phyloP scores from a whole-genome alignment of 495 filamentous ascomycete species.

The Entonaema liquescens region DNA sequence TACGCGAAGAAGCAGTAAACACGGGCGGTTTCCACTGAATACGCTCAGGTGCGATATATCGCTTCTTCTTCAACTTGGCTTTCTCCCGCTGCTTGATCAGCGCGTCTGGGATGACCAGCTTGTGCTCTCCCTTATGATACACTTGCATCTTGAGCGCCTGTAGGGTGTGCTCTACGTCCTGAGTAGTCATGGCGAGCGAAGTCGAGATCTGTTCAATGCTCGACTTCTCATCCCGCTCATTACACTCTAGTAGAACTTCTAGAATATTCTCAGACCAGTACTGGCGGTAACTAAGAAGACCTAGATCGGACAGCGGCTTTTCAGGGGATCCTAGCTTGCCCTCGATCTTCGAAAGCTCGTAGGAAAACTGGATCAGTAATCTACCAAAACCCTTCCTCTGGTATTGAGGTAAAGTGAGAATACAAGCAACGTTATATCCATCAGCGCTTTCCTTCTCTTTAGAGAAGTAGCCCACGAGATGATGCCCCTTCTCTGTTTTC shows the following conservation, averaged over 20 bases:
- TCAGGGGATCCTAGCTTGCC: constrained; percentile 93
- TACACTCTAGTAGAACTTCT: constrained; percentile 75
- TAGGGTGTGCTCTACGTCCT: constrained; percentile 91
- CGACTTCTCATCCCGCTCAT: constrained; percentile 68
- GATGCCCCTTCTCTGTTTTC: constrained; percentile 84
- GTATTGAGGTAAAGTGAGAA: constrained; percentile 93
- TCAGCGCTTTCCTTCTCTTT: constrained; percentile 98
- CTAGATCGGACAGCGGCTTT: constrained; percentile 94
- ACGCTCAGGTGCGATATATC: constrained; percentile 76
- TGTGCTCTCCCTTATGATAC: constrained; percentile 93
- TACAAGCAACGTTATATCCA: constrained; percentile 97
- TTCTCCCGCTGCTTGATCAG: constrained; percentile 76
- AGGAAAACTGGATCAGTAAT: constrained; percentile 95
- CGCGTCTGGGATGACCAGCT: constrained; percentile 83
- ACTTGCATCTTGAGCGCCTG: constrained; percentile 93
- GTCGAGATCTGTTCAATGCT: constrained; percentile 83
- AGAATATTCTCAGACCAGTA: constrained; percentile 97
- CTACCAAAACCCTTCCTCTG: constrained; percentile 93
- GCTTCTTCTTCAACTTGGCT: constrained; percentile 72
- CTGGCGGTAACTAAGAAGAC: constrained; percentile 88
- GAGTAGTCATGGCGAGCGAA: constrained; percentile 90
- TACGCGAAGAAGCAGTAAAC: constrained; percentile 85
- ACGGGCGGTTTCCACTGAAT: constrained; percentile 97
- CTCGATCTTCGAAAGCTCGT: constrained; percentile 95
- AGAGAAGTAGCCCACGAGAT: constrained; percentile 95